Conservation (phyloP, 805 yeast species). For the Hermanozyma aechmeae region DNA sequence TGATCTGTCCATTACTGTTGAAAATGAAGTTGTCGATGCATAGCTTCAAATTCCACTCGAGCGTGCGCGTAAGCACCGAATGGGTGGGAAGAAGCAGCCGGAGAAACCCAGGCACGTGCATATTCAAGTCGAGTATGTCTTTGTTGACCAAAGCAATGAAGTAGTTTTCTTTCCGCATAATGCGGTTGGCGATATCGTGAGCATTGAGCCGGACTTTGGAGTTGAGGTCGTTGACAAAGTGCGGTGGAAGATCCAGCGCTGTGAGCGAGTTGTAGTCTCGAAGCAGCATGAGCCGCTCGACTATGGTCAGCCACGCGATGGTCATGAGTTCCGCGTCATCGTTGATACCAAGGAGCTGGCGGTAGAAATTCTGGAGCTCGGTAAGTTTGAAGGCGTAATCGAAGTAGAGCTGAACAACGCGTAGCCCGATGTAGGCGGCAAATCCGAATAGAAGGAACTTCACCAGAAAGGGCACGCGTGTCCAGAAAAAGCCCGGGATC, state of each 20-base stretch:
- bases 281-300: conserved; percentile 61
- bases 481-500: conserved; percentile 36
- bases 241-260: conserved; percentile 22
- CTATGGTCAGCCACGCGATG: conserved; percentile 85
- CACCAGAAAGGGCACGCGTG: conserved; percentile 32
- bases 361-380: conserved; percentile 73
- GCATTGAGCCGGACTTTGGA: conserved; percentile 77
- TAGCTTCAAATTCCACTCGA: conserved; percentile 90
- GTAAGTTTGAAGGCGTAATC: conserved; percentile 53
- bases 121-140: conserved; percentile 56
- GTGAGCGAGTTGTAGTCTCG: conserved; percentile 74
- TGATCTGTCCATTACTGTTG: conserved; percentile 73
- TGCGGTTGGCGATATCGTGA: conserved; percentile 88
- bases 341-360: conserved; percentile 56
- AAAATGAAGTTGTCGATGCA: conserved; percentile 84
- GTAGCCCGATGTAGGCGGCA: conserved; percentile 39
- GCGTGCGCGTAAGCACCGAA: conserved; percentile 62
- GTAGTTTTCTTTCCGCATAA: conserved; percentile 93
- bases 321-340: conserved; percentile 80
- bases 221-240: conserved; percentile 42
- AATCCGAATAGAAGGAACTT: conserved; percentile 61
- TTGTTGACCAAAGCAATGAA: conserved; percentile 83
- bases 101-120: conserved; percentile 18
- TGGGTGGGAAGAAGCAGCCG: conserved; percentile 12
- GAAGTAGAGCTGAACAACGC: conserved; percentile 45